Percentiles rank a stretch among this genome's conserved stretches.
phyloP scores from a whole-genome alignment of 768 basidiomycete genomes.

The Suillus tomentosus region DNA sequence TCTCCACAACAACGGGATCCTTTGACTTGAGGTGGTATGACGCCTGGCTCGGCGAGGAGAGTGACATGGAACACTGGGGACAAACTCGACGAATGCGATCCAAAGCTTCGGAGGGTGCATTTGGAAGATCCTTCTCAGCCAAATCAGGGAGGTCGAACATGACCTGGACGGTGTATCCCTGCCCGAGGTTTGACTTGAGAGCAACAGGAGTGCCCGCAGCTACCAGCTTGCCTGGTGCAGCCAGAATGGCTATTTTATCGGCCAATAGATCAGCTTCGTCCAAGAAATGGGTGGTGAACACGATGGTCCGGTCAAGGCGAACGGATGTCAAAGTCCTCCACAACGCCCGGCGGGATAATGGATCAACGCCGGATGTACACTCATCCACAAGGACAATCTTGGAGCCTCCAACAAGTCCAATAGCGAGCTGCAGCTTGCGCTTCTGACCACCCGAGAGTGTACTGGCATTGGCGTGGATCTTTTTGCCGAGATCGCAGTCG shows the following conservation, averaged over 20 bases:
- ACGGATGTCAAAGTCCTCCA: slow-evolving; percentile 76
- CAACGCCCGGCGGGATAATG: slow-evolving; percentile 72
- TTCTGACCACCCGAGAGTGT: slow-evolving; percentile 82
- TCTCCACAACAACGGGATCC: slow-evolving; percentile 54
- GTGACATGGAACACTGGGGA: slow-evolving; percentile 45
- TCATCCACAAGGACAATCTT: slow-evolving; percentile 67
- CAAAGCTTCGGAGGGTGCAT: slow-evolving; percentile 35
- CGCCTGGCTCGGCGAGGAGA: slow-evolving; percentile 44
- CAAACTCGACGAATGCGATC: slow-evolving; percentile 45
- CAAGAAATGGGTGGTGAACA: slow-evolving; percentile 82
- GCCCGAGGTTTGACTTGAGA: slow-evolving; percentile 70
- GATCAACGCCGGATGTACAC: slow-evolving; percentile 82
- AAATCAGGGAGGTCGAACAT: slow-evolving; percentile 44
- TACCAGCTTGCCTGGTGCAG: slow-evolving; percentile 73
- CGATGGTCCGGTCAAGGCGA: slow-evolving; percentile 63
- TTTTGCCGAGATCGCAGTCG: slow-evolving; percentile 74
- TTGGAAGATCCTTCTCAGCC: slow-evolving; percentile 23
- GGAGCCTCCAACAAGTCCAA: slow-evolving; percentile 76
- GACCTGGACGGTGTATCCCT: slow-evolving; percentile 69
- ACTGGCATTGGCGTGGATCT: slow-evolving; percentile 64
- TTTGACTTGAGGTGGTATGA: slow-evolving; percentile 63
- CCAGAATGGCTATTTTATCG: slow-evolving; percentile 74
- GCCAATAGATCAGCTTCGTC: slow-evolving; percentile 81
- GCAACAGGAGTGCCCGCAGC: slow-evolving; percentile 74
- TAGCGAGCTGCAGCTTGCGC: slow-evolving; percentile 80